Evolutionary conservation across 2,329 filamentous ascomycete genomes (phyloP), one percentile per base, ranked within the genome.

Genomic region (Xylaria sp.): DNA sequence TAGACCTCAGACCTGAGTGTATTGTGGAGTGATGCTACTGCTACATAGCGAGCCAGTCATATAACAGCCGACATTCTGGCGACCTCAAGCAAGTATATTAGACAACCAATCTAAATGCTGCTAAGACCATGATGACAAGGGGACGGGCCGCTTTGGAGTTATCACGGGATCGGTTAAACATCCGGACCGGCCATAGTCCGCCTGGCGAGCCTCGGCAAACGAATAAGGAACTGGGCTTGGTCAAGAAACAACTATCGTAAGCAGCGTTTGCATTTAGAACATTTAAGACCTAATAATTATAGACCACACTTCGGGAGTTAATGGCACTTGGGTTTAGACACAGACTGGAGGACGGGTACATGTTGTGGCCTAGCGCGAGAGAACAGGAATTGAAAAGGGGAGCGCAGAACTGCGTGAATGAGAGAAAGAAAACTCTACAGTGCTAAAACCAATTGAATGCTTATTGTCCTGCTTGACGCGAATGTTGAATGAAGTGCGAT

Each of bases 21-120:
- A 50, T 18, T 45, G 57, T 32, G 70, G 65, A 69, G 67, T 58
- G 63, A 71, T 74, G 66, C 70, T 71, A 71, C 70, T 72, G 55
- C 69, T 72, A 71, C 72, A 62, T 73, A 66, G 58, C 65, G 60
- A 58, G 61, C 69, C 63, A 46, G 56, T 60, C 43, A 63, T 43
- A 66, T 67, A 69, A 67, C 34, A 73, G 69, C 70, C 73, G 70
- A 66, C 18, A 28, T 46, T 48, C 63, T 68, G 43, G 34, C 60
- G 52, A 43, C 43, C 57, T 55, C 32, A 46, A 63, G n/a, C 28
- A 32, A 55, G 32, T 55, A 59, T 53, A 55, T 57, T 55, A 58
- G 20, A 41, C n/a, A n/a, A 25, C 23, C 36, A 53, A 46, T 63
- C 28, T 25, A 41, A 41, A 25, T 48, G 39, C 34, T 25, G 20